Evolutionary conservation across 495 filamentous ascomycete genomes (phyloP), one percentile per base, ranked within the genome.

Genomic region (Amorphotheca resinae): DNA sequence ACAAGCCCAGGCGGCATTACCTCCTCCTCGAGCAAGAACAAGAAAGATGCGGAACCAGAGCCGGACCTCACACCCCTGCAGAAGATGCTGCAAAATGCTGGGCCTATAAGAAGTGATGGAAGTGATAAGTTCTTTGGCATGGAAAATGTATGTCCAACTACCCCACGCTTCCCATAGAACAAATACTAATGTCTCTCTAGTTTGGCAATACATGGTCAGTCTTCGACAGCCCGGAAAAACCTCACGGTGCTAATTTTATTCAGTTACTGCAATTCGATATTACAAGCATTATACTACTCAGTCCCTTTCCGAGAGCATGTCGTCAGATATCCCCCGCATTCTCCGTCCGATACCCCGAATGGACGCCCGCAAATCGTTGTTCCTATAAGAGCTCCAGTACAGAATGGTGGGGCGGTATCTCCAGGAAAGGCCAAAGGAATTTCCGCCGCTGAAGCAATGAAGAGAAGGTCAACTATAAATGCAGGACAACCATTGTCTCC

Each of bases 71-170:
- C 83, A 3, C 82, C 87, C 9, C 59, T 95, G 15, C 84, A 93
- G 64, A 91, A 81, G 67, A 74, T 85, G 60, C 62, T 95, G 22
- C 70, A 74, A 48, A 83, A 87, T 59, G 74, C 85, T 38, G 85
- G 87, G 9, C 70, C 87, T 0, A 63, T 89, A 45, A 74, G 87
- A 46, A 65, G 66, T 28, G 88, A 98, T 67, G 91, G 93, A 16
- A 95, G 83, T 60, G 91, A 98, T 64, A 95, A 95, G 68, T 96
- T 93, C 64, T 96, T 89, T 67, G 91, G 93, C 2, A 79, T 96
- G 69, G 91, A 96, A 63, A 98, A 98, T 67, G 87, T 95, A 69
- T 70, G 84, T 45, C 23, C 17, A 36, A 38, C 18, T 18, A 2
- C 2, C 12, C 20, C 17, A 11, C 28, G 16, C 21, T 17, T 42